These are phyloP conservation scores for Saccharata proteae DNA, from an alignment of 2,329 filamentous ascomycete genomes.

Conservation along the genomic window DNA sequence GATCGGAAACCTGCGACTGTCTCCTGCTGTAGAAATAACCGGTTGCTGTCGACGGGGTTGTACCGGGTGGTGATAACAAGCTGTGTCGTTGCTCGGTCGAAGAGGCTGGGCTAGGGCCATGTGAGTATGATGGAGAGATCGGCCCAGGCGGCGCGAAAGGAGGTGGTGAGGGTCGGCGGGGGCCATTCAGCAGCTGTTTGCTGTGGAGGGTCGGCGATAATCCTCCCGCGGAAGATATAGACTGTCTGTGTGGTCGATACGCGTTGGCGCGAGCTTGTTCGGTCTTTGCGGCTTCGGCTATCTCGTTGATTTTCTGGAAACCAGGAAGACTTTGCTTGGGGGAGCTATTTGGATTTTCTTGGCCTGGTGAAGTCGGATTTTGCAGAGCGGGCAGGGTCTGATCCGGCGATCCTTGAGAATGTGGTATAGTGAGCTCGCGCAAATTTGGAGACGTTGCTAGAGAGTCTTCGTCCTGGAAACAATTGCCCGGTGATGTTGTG, in stretches of 20 bases:
- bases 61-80: constrained; percentile 18
- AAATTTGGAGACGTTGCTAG: constrained; percentile 19
- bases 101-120: constrained; percentile 3
- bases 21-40: too few species aligned
- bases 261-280: constrained; percentile 17
- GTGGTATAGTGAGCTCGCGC: constrained; percentile 20
- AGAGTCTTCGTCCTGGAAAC: constrained; percentile 14
- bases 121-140: constrained; percentile 20
- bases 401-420: constrained; percentile 15
- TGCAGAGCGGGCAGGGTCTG: constrained; percentile 26
- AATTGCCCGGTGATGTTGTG: constrained; percentile 9
- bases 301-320: constrained; percentile 21
- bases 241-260: constrained; percentile 19
- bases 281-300: constrained; percentile 22
- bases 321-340: constrained; percentile 20
- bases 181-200: constrained; percentile 22
- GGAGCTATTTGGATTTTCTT: constrained; percentile 16
- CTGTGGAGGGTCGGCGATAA: constrained; percentile 23
- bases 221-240: constrained; percentile 18
- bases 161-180: constrained; percentile 18
- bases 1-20: too few species aligned
- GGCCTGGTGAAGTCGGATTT: constrained; percentile 18
- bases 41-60: background rate
- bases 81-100: constrained; percentile 19
- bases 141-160: constrained; percentile 19